Evolutionary conservation across 2,329 filamentous ascomycete species (phyloP), one percentile per base, ranked within the genome.

Genomic region (Stagonosporopsis vannaccii): DNA sequence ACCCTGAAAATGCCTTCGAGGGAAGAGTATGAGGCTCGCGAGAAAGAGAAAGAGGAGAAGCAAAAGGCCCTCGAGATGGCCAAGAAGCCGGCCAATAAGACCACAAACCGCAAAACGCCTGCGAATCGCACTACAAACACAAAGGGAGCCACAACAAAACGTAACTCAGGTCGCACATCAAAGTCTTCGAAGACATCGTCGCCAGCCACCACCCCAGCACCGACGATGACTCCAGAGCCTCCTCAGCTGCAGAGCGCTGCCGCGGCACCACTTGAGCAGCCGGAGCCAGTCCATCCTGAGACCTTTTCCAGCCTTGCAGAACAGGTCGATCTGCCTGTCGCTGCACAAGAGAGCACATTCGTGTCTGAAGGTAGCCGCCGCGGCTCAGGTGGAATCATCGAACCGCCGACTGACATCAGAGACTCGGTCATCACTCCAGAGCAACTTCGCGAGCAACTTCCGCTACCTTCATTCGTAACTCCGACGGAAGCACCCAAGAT

Each of bases 1-100:
- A 87, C 84, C 20, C 68, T 88, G 43, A 86, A 85, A 59, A 76
- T 87, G 47, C 83, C 83, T 0, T 79, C 83, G 0, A 80, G 80
- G 20, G 84, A 87, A 65, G 84, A 87, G 65, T 79, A 86, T 57
- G 82, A 85, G 25, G 79, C 78, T 7, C 74, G 81, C 20, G 81
- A 84, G 65, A 78, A 68, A n/a, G 73, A 80, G 46, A 78, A 76
- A 48, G 77, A 79, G 36, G 71, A 69, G 22, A 75, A 76, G 42
- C 77, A 76, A 54, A 77, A 76, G 45, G 71, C 70, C n/a, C 15
- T 56, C 6, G 67, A 67, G 17, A 67, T 68, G 2, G 61, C 73
- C 0, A 75, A 72, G 51, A 80, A 77, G 60, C 49, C 71, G 1
- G 51, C 63, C 15, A 56, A 50, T n/a, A 75, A 71, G 43, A 50